Conservation (phyloP, 2,329 filamentous ascomycete genomes). For the Fusarium sp. region DNA sequence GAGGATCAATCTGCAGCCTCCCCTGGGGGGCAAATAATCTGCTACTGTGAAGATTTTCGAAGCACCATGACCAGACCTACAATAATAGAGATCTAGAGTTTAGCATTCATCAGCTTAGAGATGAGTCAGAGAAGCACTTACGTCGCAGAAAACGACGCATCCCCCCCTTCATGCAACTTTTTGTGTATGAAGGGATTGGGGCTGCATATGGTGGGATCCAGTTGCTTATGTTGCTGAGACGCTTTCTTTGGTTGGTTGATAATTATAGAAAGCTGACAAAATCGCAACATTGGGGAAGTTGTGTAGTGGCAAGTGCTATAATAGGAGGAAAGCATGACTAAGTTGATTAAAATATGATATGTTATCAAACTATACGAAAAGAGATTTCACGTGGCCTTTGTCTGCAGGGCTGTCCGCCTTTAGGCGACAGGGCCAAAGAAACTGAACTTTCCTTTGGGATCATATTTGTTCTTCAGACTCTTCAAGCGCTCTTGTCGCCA, state of each 20-base stretch:
- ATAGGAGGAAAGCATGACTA: too few relatives aligned
- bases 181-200: too few relatives aligned
- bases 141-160: not conserved
- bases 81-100: too few relatives aligned
- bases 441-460: conserved; percentile 60
- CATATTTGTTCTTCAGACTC: conserved; percentile 63
- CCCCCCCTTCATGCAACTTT: too few relatives aligned
- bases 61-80: not conserved
- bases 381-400: too few relatives aligned
- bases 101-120: rapidly evolving
- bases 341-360: not conserved
- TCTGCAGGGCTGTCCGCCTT: not conserved
- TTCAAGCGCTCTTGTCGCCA: conserved; percentile 63
- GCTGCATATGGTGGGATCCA: not conserved
- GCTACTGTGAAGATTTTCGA: not conserved
- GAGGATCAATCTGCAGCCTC: not conserved
- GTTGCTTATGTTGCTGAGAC: not conserved
- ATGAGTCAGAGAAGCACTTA: not conserved
- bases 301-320: too few relatives aligned
- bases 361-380: not conserved
- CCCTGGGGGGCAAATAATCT: not conserved
- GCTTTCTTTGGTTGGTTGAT: not conserved
- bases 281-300: too few relatives aligned
- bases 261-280: not conserved
- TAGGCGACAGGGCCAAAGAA: conserved; percentile 57